These are phyloP conservation scores for Trichoderma sp. DNA, from an alignment of 2,329 filamentous ascomycete genomes.

Conservation along the genomic window DNA sequence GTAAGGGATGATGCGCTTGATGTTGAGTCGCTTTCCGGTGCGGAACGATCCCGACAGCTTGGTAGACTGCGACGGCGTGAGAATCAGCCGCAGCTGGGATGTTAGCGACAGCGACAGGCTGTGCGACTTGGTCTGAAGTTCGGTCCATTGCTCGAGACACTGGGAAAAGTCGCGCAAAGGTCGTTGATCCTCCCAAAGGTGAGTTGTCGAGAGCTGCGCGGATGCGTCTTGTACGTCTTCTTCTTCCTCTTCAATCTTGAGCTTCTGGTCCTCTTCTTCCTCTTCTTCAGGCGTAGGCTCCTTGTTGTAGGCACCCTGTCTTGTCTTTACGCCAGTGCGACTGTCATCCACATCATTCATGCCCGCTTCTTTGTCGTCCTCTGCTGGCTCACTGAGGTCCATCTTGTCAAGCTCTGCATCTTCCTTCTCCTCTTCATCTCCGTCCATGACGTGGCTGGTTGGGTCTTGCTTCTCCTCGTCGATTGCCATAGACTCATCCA, in stretches of 20 bases:
- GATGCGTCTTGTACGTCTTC: constrained; percentile 53
- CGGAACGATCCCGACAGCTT: constrained; percentile 96
- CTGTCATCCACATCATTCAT: constrained; percentile 53
- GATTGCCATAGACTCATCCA: constrained; percentile 87
- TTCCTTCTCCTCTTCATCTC: constrained; percentile 48
- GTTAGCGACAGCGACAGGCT: constrained; percentile 84
- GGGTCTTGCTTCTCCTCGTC: constrained; percentile 63
- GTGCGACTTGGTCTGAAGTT: constrained; percentile 81
- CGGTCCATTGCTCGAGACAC: constrained; percentile 75
- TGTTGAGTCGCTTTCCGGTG: constrained; percentile 96
- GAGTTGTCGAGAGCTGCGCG: constrained; percentile 69
- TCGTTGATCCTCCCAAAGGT: constrained; percentile 53
- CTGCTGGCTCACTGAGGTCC: constrained; percentile 37
- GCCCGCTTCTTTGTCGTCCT: constrained; percentile 38
- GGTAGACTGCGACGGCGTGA: constrained; percentile 89
- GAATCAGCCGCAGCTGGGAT: constrained; percentile 91
- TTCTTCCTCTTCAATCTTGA: constrained; percentile 47
- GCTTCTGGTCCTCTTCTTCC: constrained; percentile 37
- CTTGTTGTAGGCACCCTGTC: constrained; percentile 57
- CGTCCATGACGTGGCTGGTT: constrained; percentile 50
- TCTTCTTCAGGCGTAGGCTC: constrained; percentile 45
- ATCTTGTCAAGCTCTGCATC: constrained; percentile 47
- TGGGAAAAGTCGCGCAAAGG: constrained; percentile 50
- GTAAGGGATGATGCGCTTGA: constrained; percentile 99
- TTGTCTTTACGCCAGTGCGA: constrained; percentile 59